These are phyloP conservation scores for Akebia trifoliata DNA, from an alignment of 164 flowering plant species.

Conservation along the genomic window DNA sequence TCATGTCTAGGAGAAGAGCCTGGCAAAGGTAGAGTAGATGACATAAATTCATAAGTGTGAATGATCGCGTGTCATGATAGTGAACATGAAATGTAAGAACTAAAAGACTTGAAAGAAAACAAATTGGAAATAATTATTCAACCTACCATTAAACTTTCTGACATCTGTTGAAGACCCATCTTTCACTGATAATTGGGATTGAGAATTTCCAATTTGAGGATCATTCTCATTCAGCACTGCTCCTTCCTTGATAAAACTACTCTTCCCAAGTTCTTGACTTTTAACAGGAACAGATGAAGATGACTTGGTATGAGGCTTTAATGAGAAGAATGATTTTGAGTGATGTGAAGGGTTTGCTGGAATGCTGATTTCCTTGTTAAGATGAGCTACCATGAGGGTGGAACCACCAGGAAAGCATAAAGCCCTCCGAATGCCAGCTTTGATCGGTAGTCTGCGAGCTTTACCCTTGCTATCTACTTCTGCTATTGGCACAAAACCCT, in stretches of 20 bases:
- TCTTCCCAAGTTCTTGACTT: conserved; percentile 16
- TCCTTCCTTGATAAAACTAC: conserved; percentile 4
- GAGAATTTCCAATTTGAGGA: conserved; percentile 15
- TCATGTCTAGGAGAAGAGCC: conserved; percentile 14
- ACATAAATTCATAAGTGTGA: conserved; percentile 1
- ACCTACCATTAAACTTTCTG: conserved; percentile 17
- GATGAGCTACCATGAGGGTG: conserved; percentile 80
- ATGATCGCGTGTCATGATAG: too few relatives aligned
- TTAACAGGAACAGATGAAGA: conserved; percentile 14
- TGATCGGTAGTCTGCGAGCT: conserved; percentile 67
- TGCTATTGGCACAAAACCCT: conserved; percentile 77
- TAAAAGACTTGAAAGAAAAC: not conserved
- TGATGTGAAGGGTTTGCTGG: conserved; percentile 23
- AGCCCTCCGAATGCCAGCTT: conserved; percentile 65
- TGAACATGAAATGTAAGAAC: too few relatives aligned
- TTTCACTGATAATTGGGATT: conserved; percentile 16
- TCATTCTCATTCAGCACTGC: not conserved
- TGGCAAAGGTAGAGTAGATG: conserved; percentile 10
- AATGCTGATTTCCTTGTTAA: conserved; percentile 25
- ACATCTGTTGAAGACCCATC: conserved; percentile 17
- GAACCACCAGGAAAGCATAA: conserved; percentile 93
- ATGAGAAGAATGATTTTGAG: conserved; percentile 12
- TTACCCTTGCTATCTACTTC: conserved; percentile 69
- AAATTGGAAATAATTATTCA: not conserved
- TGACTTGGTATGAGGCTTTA: conserved; percentile 20